Percentiles rank a stretch among this genome's conserved stretches.
These are phyloP conservation scores for Alternaria infectoria DNA, from an alignment of 2,329 filamentous ascomycete species.

Conservation along the genomic window DNA sequence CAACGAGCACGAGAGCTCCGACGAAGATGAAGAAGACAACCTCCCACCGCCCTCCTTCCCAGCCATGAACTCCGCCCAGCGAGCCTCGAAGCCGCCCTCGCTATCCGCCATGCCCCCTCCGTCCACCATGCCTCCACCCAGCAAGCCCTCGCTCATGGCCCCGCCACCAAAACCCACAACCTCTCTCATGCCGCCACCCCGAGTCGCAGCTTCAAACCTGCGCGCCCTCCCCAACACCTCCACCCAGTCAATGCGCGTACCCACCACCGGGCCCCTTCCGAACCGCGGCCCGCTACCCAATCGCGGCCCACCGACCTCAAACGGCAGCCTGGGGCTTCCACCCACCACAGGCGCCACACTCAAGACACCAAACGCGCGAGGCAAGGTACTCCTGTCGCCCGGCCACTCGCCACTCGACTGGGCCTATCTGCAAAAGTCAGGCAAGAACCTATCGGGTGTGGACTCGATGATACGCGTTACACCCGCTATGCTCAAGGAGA, in stretches of 20 bases:
- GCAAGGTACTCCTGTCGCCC: constrained; percentile 81
- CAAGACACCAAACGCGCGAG: constrained; percentile 52
- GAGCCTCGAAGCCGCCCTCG: constrained; percentile 41
- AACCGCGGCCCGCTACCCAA: constrained; percentile 53
- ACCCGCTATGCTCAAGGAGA: constrained; percentile 75
- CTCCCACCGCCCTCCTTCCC: constrained; percentile 53
- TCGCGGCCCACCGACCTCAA: constrained; percentile 49
- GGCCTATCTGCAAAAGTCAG: constrained; percentile 83
- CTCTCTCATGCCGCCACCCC: constrained; percentile 46
- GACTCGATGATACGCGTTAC: constrained; percentile 73
- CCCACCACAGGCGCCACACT: constrained; percentile 37
- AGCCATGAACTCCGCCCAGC: constrained; percentile 55
- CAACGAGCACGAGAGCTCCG: constrained; percentile 40
- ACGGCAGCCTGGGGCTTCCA: constrained; percentile 47
- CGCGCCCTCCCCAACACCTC: constrained; percentile 37
- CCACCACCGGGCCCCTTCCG: constrained; percentile 56
- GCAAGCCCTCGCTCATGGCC: constrained; percentile 37
- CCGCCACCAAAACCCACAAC: constrained; percentile 41
- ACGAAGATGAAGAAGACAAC: constrained; percentile 40
- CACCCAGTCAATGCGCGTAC: constrained; percentile 47
- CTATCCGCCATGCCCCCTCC: constrained; percentile 22
- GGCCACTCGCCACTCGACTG: constrained; percentile 96
- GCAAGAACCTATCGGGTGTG: constrained; percentile 57
- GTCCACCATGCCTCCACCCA: constrained; percentile 18
- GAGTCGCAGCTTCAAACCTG: constrained; percentile 45